These are phyloP conservation scores for Lipomyces oligophaga DNA, from an alignment of 805 yeast genomes.

Conservation along the genomic window DNA sequence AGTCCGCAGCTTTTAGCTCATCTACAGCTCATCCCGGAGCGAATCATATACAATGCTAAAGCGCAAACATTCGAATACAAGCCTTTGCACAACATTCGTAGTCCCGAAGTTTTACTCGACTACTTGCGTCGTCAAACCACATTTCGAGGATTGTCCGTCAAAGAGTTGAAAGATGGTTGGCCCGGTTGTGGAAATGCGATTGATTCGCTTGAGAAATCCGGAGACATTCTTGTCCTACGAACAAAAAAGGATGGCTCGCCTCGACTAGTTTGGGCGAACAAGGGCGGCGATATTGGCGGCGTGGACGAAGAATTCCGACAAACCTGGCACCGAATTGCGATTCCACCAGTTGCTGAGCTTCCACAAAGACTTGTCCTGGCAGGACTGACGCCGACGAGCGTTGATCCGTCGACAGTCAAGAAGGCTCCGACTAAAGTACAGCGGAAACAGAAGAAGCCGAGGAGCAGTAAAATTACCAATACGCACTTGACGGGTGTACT, in stretches of 20 bases:
- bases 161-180: conserved; percentile 89
- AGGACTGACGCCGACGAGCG: conserved; percentile 94
- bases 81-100: conserved; percentile 81
- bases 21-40: conserved; percentile 68
- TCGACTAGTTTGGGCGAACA: conserved; percentile 86
- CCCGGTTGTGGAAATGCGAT: conserved; percentile 77
- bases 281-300: conserved; percentile 65
- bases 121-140: conserved; percentile 77
- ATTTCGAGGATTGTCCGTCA: conserved; percentile 81
- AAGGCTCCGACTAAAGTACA: conserved; percentile 53
- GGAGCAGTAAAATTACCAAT: conserved; percentile 91
- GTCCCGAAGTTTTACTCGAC: conserved; percentile 69
- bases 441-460: conserved; percentile 83
- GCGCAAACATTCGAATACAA: conserved; percentile 74
- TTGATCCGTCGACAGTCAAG: conserved; percentile 92
- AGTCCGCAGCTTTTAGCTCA: conserved; percentile 67
- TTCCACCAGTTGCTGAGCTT: conserved; percentile 78
- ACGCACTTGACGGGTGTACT: conserved; percentile 95
- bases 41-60: conserved; percentile 64
- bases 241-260: conserved; percentile 93
- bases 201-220: conserved; percentile 61
- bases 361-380: conserved; percentile 73
- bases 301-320: conserved; percentile 78
- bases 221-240: conserved; percentile 71
- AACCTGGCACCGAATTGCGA: conserved; percentile 73